Base-by-base conservation (phyloP, 2,329 filamentous ascomycete species). In the Aspergillus terreus region DNA sequence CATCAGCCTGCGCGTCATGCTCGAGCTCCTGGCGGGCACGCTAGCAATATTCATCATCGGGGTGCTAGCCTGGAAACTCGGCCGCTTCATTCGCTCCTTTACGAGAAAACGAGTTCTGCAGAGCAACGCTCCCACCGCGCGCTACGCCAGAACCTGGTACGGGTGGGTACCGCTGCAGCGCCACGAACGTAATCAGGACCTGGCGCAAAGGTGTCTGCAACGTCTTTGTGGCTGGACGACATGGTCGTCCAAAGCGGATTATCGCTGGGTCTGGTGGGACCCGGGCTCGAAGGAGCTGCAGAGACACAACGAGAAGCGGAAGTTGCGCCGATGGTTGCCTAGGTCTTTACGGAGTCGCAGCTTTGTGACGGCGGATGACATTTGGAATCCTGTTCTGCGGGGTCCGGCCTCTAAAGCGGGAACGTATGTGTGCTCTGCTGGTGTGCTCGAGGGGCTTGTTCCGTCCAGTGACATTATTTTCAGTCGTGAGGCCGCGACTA, bases 261-360 rank as follows among this genome's bases (percentile, higher is more conserved):
- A 72, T 55, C 62, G 54, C 42, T 71, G 70, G 68, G 60, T 72
- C 11, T 74, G 71, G 71, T 73, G 71, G 72, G 67, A 73, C 57
- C 69, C 68, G 10, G 60, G 58, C 1, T 59, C 66, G 19, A 57
- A 61, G 38, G 63, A 60, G 23, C 47, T 54, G 21, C 45, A 63
- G 43, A 55, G 54, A 41, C 63, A 63, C 38, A 52, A 52, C 2
- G 46, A 55, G 30, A 52, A 59, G 19, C 55, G 48, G 46, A 57
- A 42, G 30, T 27, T 32, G 4, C 36, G 63, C 41, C 51, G 54
- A 30, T 64, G 63, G 58, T 12, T 71, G 25, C 65, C 64, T 4
- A 53, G 55, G 10, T 66, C 56, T 38, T 25, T 67, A 17, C 57
- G 56, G 43, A 23, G 19, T 42, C 19, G 15, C 14, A 38, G 35